These are phyloP conservation scores for Dioszegia aurantiaca DNA, from an alignment of 768 basidiomycete species.

Conservation along the genomic window DNA sequence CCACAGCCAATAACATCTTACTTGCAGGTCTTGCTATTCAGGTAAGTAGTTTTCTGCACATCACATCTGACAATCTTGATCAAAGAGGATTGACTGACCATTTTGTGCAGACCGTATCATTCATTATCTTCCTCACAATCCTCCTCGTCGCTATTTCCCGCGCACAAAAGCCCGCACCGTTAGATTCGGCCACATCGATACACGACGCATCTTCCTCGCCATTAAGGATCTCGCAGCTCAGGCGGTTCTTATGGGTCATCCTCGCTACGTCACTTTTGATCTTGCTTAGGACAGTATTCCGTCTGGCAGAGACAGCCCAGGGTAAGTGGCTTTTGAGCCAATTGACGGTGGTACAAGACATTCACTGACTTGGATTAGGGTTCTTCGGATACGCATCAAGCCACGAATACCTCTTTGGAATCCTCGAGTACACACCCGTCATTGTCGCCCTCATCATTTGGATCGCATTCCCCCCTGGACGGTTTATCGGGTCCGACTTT, in stretches of 20 bases:
- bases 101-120: slow-evolving; percentile 38
- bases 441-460: slow-evolving; percentile 41
- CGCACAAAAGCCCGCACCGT: neutral
- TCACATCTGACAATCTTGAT: neutral
- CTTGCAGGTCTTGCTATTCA: slow-evolving; percentile 51
- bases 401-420: slow-evolving; percentile 41
- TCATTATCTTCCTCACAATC: slow-evolving; percentile 45
- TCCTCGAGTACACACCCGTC: slow-evolving; percentile 43
- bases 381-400: slow-evolving; percentile 43
- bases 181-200: too few species aligned
- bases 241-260: slow-evolving; percentile 36
- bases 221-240: neutral
- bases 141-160: slow-evolving; percentile 41
- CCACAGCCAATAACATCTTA: slow-evolving; percentile 51
- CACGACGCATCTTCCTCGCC: neutral
- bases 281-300: slow-evolving; percentile 48
- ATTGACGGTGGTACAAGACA: neutral
- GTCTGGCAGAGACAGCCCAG: slow-evolving; percentile 52
- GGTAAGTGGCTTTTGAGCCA: slow-evolving; percentile 26
- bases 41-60: too few species aligned
- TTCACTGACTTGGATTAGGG: slow-evolving; percentile 22
- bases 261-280: slow-evolving; percentile 44
- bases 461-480: slow-evolving; percentile 23
- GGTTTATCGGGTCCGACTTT: slow-evolving; percentile 11
- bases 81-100: neutral